These are phyloP conservation scores for Orychophragmus violaceus DNA, from an alignment of 345 rosid genomes.

Conservation along the genomic window DNA sequence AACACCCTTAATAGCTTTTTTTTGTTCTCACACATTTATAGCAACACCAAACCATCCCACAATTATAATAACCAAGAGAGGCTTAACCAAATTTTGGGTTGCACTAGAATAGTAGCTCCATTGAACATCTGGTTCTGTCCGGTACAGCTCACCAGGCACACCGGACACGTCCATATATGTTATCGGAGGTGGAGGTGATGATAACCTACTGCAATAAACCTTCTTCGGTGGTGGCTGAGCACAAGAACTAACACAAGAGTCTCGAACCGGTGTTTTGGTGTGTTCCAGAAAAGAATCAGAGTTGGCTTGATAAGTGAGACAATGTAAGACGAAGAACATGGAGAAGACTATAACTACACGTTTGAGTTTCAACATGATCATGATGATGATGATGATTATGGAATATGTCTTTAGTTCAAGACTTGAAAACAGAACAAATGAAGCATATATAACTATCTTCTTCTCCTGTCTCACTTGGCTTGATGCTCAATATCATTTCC, in stretches of 20 bases:
- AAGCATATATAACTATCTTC: too few species aligned
- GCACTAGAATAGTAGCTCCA: conserved; percentile 39
- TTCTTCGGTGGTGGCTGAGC: conserved; percentile 29
- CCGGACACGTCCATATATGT: conserved; percentile 38
- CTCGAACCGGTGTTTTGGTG: conserved; percentile 30
- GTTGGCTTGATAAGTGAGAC: conserved; percentile 9
- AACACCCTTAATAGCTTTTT: neutral
- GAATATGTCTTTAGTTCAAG: neutral
- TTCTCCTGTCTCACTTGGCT: too few species aligned
- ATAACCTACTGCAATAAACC: conserved; percentile 23
- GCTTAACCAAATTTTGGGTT: conserved; percentile 13
- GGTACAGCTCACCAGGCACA: conserved; percentile 44
- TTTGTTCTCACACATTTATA: neutral
- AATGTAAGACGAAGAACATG: conserved; percentile 2
- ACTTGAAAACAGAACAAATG: neutral
- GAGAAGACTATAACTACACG: neutral
- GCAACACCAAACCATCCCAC: conserved; percentile 11
- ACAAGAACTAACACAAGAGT: conserved; percentile 25
- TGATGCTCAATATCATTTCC: too few species aligned
- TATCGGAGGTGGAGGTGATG: conserved; percentile 43
- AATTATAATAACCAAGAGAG: conserved; percentile 14
- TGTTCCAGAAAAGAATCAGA: conserved; percentile 10
- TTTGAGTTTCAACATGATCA: conserved; percentile 5
- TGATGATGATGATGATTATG: neutral
- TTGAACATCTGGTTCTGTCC: conserved; percentile 28